Evolutionary conservation across 2,329 filamentous ascomycete genomes (phyloP).

Genomic region (Trichoderma polysporum): DNA sequence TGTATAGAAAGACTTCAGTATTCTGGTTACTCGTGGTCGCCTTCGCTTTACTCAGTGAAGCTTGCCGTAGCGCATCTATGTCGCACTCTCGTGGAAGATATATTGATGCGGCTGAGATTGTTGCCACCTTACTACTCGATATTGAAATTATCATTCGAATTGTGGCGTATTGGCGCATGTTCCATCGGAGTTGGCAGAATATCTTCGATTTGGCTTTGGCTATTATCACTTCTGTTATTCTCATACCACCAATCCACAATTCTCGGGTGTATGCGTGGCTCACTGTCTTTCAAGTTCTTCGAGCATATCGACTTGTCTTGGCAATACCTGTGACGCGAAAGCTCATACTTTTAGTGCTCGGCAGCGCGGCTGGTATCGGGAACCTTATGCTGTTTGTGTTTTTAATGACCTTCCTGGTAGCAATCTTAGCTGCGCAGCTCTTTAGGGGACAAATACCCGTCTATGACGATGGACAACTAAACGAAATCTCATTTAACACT

Average conservation of each 20-base stretch:
- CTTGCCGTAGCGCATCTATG: constrained; percentile 76
- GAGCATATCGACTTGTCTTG: constrained; percentile 88
- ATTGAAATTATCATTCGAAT: constrained; percentile 82
- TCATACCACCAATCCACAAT: constrained; percentile 75
- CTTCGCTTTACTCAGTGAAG: constrained; percentile 76
- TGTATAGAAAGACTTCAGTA: constrained; percentile 72
- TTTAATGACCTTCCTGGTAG: constrained; percentile 87
- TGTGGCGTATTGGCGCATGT: constrained; percentile 73
- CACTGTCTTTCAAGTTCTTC: constrained; percentile 87
- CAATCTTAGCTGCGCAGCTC: constrained; percentile 90
- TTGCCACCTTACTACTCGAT: constrained; percentile 75
- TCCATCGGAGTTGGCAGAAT: constrained; percentile 72
- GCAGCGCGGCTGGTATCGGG: constrained; percentile 86
- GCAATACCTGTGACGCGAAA: constrained; percentile 84
- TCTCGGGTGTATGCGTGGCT: constrained; percentile 82
- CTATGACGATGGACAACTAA: constrained; percentile 61
- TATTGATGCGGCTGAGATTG: constrained; percentile 70
- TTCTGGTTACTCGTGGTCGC: constrained; percentile 81
- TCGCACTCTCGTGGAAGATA: constrained; percentile 57
- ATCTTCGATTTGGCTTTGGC: constrained; percentile 78
- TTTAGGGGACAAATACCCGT: constrained; percentile 82
- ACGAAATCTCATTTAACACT: constrained; percentile 76
- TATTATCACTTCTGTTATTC: constrained; percentile 78
- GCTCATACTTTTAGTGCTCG: constrained; percentile 82
- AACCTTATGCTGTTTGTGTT: constrained; percentile 98